Conservation (phyloP, 1,139 yeast genomes). For the Pneumocystis canis region DNA sequence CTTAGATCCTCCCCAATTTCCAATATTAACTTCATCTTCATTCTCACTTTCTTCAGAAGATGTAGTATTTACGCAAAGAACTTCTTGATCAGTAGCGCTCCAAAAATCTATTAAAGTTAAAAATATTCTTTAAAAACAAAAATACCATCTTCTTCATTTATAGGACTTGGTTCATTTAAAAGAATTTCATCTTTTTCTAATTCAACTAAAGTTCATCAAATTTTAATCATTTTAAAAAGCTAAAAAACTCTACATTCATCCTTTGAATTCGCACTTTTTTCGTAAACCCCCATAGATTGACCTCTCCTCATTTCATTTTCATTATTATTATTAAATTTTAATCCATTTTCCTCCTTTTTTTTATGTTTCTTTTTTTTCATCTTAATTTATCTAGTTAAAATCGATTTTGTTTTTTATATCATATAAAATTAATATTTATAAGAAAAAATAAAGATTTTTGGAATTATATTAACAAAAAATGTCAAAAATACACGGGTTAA, state of each 20-base stretch:
- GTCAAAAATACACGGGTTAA: background rate
- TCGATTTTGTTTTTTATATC: background rate
- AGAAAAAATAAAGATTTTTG: too few relatives aligned
- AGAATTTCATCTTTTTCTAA: background rate
- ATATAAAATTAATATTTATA: too few relatives aligned
- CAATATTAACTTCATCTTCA: slow-evolving; percentile 27
- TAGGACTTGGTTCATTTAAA: background rate
- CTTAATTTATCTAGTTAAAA: background rate
- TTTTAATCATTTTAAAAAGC: background rate
- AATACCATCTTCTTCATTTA: background rate
- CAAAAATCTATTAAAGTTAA: background rate
- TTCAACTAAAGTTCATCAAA: background rate
- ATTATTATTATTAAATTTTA: background rate
- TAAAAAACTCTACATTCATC: background rate
- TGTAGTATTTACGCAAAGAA: slow-evolving; percentile 12
- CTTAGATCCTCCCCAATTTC: slow-evolving; percentile 68
- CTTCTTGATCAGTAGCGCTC: slow-evolving; percentile 19
- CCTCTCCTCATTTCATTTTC: background rate
- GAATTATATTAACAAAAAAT: too few relatives aligned
- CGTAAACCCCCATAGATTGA: background rate
- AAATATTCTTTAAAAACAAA: background rate
- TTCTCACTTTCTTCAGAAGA: slow-evolving; percentile 7
- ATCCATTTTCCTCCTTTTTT: background rate
- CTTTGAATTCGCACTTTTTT: background rate
- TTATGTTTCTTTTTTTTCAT: background rate